Evolutionary conservation across 148 eudicot species (phyloP).

Genomic region (Rhododendron henanense): DNA sequence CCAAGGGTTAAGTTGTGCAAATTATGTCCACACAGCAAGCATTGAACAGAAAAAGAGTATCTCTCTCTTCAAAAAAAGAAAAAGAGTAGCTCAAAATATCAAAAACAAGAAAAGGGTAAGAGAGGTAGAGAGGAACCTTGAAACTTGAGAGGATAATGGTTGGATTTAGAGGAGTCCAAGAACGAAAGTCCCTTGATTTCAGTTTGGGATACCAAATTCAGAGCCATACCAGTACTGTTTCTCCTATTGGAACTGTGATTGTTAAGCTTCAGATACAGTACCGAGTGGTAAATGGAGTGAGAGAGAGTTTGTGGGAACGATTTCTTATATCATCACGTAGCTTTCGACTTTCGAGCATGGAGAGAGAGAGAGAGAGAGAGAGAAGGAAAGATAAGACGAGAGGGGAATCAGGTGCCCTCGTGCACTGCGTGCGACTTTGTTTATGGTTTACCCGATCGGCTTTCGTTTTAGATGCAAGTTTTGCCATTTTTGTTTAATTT

Average conservation of each 20-base stretch:
- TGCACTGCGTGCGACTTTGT: constrained; percentile 17
- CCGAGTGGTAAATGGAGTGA: not conserved
- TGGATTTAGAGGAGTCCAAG: constrained; percentile 50
- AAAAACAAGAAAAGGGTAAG: not conserved
- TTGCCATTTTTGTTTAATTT: no score
- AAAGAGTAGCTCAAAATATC: not conserved
- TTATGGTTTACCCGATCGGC: not conserved
- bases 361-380: not conserved
- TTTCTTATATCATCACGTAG: not conserved
- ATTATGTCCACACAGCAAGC: not conserved
- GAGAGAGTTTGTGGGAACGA: not conserved
- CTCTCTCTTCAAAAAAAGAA: no score
- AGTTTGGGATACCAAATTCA: constrained; percentile 53
- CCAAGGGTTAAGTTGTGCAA: not conserved
- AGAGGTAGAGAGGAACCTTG: constrained; percentile 46
- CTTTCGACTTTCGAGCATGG: not conserved
- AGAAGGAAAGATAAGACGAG: constrained; percentile 6
- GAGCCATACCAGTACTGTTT: constrained; percentile 39
- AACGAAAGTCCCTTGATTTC: constrained; percentile 65
- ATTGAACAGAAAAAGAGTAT: not conserved
- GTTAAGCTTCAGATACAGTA: not conserved
- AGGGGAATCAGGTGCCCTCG: constrained; percentile 12
- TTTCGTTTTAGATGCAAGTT: not conserved
- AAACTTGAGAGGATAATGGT: constrained; percentile 37
- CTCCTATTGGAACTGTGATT: not conserved